These are phyloP conservation scores for Saturnispora halmiae DNA, from an alignment of 805 yeast genomes.

Conservation along the genomic window DNA sequence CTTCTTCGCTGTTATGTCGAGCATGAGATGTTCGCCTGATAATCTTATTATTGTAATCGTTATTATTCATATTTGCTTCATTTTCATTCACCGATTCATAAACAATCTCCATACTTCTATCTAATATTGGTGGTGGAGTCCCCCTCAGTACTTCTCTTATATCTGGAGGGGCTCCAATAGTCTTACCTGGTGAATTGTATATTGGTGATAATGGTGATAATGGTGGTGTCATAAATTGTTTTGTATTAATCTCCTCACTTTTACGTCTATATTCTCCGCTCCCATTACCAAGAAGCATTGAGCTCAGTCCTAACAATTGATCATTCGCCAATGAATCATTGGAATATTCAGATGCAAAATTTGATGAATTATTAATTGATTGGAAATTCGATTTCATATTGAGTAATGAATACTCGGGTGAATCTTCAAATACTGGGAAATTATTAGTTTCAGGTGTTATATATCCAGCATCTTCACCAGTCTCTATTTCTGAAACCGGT, in stretches of 20 bases:
- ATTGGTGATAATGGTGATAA: neutral
- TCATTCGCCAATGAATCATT: slow-evolving; percentile 5
- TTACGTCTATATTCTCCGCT: neutral
- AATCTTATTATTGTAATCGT: too few relatives aligned
- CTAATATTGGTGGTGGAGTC: slow-evolving; percentile 12
- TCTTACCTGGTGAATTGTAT: neutral
- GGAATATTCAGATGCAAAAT: too few relatives aligned
- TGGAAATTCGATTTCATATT: slow-evolving; percentile 14
- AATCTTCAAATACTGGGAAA: slow-evolving; percentile 1
- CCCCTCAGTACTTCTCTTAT: slow-evolving; percentile 8
- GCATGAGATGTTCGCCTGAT: neutral
- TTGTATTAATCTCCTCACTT: too few relatives aligned
- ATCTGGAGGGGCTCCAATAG: slow-evolving; percentile 8
- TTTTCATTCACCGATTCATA: slow-evolving; percentile 24
- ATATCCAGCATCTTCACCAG: neutral
- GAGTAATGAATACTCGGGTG: slow-evolving; percentile 10
- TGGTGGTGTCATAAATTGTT: neutral
- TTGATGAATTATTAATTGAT: slow-evolving; percentile 9
- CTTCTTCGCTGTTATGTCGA: slow-evolving; percentile 6
- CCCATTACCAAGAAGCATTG: slow-evolving; percentile 2
- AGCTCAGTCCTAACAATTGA: slow-evolving; percentile 5
- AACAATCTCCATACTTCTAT: slow-evolving; percentile 24
- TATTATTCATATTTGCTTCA: neutral
- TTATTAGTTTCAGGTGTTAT: slow-evolving; percentile 5
- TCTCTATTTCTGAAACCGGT: too few relatives aligned